Base-by-base conservation (phyloP, 768 basidiomycete genomes). In the Tulasnella calospora region DNA sequence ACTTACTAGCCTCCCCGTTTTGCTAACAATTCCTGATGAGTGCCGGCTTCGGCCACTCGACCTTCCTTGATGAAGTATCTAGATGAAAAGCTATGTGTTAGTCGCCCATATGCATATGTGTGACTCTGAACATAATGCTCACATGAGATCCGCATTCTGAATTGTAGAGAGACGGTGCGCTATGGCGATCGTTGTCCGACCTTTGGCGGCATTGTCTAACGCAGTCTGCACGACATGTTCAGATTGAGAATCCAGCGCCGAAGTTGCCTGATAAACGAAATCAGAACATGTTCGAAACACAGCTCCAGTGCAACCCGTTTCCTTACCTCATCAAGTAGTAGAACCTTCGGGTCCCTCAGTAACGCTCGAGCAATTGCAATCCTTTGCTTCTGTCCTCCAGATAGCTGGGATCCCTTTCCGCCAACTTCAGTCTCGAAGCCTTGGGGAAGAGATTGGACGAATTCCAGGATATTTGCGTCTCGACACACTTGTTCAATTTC, bases 201-300 rank as follows among this genome's bases (percentile, higher is more conserved):
- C 96, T 85, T 90, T 92, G 2, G 95, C 91, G 7, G 96, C 98
- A 82, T 90, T 89, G 84, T 99, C 98, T 36, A 99, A 88, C 4
- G 98, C 98, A 7, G 89, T 92, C 82, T 99, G 97, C 12, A 99
- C 98, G 73, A 99, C 92, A 84, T 94, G 94, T 85, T 98, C 96
- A 35, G 93, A 94, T 82, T 91, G 92, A 13, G 93, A 94, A 83
- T 97, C 96, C 38, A 98, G 88, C 1, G 96, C 95, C 55, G 93
- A 95, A 0, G 94, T 96, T 9, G 94, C 94, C 85, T 81, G 44
- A 44, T 44, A 19, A 44, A 44, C 44, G 4, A 44, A 19, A 12
- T 44, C 17, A 44, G 44, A 44, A 17, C 13, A 4, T 15, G 44
- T 44, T 15, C 44, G 13, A 44, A 44, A 44, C 44, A 15, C 44